Evolutionary conservation across 352 stramenopile genomes (phyloP), one percentile per base, ranked within the genome.

Genomic region (Phytophthora ramorum): DNA sequence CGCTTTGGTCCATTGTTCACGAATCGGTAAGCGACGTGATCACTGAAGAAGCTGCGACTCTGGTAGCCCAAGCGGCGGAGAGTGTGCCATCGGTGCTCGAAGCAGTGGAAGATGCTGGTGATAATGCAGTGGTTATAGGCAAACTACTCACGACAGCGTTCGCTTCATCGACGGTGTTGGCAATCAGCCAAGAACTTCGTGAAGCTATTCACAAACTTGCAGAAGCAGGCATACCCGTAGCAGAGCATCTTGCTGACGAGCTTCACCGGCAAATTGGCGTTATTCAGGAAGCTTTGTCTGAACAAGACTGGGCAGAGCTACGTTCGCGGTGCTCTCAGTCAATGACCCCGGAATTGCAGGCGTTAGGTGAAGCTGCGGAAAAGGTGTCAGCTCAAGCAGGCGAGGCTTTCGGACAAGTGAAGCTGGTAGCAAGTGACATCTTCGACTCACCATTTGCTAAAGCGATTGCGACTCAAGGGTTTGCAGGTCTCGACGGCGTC

Each of bases 401-500:
- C 2, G 37, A 55, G 0, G 24, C 16, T 17, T 45, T 38, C 7
- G 24, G 8, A 20, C 4, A 40, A 7, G 43, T 62, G 3, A 54
- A 69, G 12, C 3, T 57, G 13, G n/a, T 26, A 35, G 50, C 20
- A 14, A 66, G 14, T 30, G 74, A 79, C 6, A 32, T 78, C 4
- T 85, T 73, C 47, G 56, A 74, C 30, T 78, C 76, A 6, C 69
- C 66, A 5, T 66, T 76, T 28, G 67, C 52, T 2, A 70, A 69
- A 19, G 48, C 37, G 7, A 75, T 82, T 7, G 17, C 50, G 17
- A 55, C 60, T 13, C 58, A 70, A 16, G 64, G 70, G 1, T 60
- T 80, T 9, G 54, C 57, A 35, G 72, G 69, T 43, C 20, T 82
- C 1, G 59, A 78, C 24, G 57, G 55, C 0, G 54, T 51, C 28